Conservation (phyloP, 2,329 filamentous ascomycete genomes). For the Botrytis medusae region DNA sequence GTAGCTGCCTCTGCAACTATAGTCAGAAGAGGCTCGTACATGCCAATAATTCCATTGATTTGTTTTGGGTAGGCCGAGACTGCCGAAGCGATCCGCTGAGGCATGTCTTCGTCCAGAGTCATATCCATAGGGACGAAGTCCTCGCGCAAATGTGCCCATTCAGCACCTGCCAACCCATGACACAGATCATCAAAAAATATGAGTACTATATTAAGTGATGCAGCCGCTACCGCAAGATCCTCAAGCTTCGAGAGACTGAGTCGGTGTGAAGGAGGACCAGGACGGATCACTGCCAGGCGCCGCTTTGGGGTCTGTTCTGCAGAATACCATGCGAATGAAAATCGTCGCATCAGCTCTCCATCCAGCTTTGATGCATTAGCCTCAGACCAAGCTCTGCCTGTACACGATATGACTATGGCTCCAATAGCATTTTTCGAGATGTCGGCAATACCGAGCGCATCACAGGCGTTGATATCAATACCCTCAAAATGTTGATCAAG, state of each 20-base stretch:
- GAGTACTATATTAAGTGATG: neutral
- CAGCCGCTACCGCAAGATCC: conserved; percentile 1
- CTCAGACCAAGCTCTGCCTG: neutral
- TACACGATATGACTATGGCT: neutral
- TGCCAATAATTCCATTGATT: neutral
- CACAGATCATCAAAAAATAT: neutral
- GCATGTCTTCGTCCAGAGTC: neutral
- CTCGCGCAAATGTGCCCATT: neutral
- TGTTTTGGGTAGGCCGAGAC: neutral
- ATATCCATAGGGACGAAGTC: conserved; percentile 8
- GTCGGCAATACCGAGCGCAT: neutral
- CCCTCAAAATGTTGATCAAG: neutral
- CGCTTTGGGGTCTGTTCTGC: neutral
- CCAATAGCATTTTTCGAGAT: neutral
- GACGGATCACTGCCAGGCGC: neutral
- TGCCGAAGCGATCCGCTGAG: neutral
- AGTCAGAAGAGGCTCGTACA: neutral
- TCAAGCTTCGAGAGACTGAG: conserved; percentile 5
- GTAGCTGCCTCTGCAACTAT: neutral
- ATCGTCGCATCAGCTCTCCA: neutral
- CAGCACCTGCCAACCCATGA: neutral
- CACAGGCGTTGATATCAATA: neutral
- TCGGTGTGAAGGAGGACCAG: neutral
- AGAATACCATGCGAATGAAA: neutral
- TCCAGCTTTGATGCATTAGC: neutral